Base-by-base conservation (phyloP, 73 alveolate genomes). In the Breviolum minutum region DNA sequence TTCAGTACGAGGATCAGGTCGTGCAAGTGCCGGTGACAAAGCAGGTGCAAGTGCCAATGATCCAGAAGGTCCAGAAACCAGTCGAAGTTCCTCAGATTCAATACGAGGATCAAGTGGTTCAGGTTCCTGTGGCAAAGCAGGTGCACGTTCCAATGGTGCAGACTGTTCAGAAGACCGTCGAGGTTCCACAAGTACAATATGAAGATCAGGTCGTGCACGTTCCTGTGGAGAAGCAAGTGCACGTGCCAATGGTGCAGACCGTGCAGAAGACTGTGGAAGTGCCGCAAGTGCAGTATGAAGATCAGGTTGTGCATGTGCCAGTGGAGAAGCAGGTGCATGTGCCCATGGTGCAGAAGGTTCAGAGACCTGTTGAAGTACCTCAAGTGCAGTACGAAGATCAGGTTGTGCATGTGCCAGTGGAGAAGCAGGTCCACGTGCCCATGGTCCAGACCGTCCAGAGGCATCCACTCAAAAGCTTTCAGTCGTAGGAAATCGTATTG, bases 21-120 rank as follows among this genome's bases (percentile, higher is more conserved):
- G 99, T 94, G 60, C 94, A 77, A 22, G 99, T 94, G 64, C 94
- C 99, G 9, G 89, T 94, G 90, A 94, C 84, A 29, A 94, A 87
- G 24, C 94, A 94, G 93, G 71, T 71, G 40, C 91, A 83, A 13
- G 97, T 60, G 97, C 69, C 62, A 32, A 83, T 70, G 79, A 74
- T 88, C 70, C 97, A 91, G 97, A 83, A 91, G 48, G 71, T 91
- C 63, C 89, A 91, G 60, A 83, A 91, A 88, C 63, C 64, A 16
- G 80, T 73, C 40, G 89, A 91, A 83, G 97, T 91, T 1, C 88
- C 97, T 7, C 79, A 70, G 62, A 63, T 69, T 20, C 81, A 70
- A 88, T 70, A 30, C 40, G 89, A 91, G 89, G 95, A 88, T 6
- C 74, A 85, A 27, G 94, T 85, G 32, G 94, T 85, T 48, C 94